These are phyloP conservation scores for Claviceps purpurea DNA, from an alignment of 2,329 filamentous ascomycete genomes.

Conservation along the genomic window DNA sequence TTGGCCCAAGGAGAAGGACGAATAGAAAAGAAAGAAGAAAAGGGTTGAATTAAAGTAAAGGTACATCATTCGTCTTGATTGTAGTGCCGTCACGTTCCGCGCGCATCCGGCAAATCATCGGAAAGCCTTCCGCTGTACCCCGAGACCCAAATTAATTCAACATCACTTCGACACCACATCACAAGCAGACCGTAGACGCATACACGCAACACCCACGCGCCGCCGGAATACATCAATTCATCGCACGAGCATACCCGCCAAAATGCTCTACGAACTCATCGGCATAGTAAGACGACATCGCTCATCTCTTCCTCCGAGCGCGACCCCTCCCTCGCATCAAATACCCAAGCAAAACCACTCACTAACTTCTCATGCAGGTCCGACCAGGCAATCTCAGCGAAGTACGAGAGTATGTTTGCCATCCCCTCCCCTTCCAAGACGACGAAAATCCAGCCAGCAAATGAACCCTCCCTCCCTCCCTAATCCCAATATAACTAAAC, in stretches of 20 bases:
- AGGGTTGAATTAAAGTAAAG: too few species aligned
- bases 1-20: too few species aligned
- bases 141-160: not conserved
- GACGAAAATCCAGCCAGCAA: not conserved
- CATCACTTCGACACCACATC: not conserved
- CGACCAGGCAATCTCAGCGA: slow-evolving; percentile 80
- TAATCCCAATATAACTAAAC: too few species aligned
- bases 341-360: not conserved
- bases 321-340: too few species aligned
- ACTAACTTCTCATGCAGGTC: slow-evolving; percentile 45
- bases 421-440: slow-evolving; percentile 5
- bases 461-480: not conserved
- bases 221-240: not conserved
- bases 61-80: too few species aligned
- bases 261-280: slow-evolving; percentile 96
- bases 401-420: slow-evolving; percentile 72
- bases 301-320: not conserved
- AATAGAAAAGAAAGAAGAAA: not conserved
- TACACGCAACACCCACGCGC: slow-evolving; percentile 4
- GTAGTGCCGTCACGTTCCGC: too few species aligned
- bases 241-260: slow-evolving; percentile 14
- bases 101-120: slow-evolving; percentile 17
- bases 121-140: not conserved
- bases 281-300: slow-evolving; percentile 60
- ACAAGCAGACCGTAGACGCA: not conserved